Evolutionary conservation across 2,329 filamentous ascomycete genomes (phyloP).

Genomic region (Colletotrichum theobromicola): DNA sequence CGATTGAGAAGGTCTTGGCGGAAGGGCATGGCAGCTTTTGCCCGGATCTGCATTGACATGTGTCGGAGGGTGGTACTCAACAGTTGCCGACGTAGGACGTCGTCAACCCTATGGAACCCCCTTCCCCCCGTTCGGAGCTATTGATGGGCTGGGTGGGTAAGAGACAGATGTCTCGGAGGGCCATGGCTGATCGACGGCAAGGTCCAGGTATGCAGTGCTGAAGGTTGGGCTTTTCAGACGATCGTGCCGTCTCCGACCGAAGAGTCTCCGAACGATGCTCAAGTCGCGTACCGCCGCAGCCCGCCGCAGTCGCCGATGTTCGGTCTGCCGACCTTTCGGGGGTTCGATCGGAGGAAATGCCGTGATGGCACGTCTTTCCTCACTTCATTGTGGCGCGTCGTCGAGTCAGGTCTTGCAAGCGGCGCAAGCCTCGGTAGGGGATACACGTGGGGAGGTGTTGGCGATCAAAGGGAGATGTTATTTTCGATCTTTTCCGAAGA

Average conservation of each 20-base stretch:
- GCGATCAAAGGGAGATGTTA: neutral
- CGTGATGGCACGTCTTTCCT: neutral
- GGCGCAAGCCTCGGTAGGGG: neutral
- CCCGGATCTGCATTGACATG: constrained; percentile 1
- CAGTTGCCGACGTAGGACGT: neutral
- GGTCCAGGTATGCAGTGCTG: neutral
- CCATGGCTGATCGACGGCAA: neutral
- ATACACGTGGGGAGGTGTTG: neutral
- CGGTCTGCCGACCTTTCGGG: neutral
- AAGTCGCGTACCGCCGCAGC: neutral
- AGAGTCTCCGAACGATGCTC: neutral
- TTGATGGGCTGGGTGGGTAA: neutral
- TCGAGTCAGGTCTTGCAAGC: neutral
- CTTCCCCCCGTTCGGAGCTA: neutral
- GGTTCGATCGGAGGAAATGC: neutral
- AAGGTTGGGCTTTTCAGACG: neutral
- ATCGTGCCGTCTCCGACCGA: neutral
- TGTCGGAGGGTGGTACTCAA: neutral
- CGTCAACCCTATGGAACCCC: neutral
- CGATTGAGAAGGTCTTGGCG: neutral
- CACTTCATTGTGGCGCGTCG: neutral
- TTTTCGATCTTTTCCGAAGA: neutral
- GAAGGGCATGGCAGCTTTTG: neutral
- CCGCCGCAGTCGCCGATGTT: neutral
- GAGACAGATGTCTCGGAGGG: neutral